phyloP scores from a whole-genome alignment of 768 basidiomycete genomes.

The Russula brevipes region DNA sequence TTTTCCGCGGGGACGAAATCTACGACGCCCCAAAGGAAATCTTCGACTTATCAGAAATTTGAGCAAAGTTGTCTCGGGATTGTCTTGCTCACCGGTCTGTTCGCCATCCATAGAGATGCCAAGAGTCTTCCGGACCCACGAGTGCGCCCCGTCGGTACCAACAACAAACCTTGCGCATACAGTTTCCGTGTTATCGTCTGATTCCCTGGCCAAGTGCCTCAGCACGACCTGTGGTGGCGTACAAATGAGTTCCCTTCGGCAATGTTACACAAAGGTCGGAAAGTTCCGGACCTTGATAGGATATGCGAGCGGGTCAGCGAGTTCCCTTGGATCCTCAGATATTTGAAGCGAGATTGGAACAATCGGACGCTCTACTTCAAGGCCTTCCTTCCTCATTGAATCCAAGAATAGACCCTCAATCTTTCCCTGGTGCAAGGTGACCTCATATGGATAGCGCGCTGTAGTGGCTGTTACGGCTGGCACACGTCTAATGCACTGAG shows the following conservation, averaged over 20 bases:
- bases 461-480: constrained; percentile 56
- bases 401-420: constrained; percentile 53
- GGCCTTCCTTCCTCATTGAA: constrained; percentile 44
- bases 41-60: constrained; percentile 28
- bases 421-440: constrained; percentile 59
- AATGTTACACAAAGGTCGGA: not conserved
- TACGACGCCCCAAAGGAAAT: constrained; percentile 80
- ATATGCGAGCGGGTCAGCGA: constrained; percentile 25
- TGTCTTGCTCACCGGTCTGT: constrained; percentile 41
- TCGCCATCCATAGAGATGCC: constrained; percentile 73
- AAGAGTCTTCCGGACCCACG: constrained; percentile 70
- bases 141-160: constrained; percentile 78
- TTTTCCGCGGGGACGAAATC: constrained; percentile 42
- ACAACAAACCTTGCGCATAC: constrained; percentile 71
- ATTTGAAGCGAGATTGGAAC: constrained; percentile 47
- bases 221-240: constrained; percentile 43
- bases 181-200: constrained; percentile 44
- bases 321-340: constrained; percentile 37
- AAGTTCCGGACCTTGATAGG: constrained; percentile 33
- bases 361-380: constrained; percentile 48
- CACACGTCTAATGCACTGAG: constrained; percentile 55
- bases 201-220: constrained; percentile 36
- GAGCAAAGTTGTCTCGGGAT: too few relatives aligned
- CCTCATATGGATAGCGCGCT: constrained; percentile 71
- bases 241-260: not conserved